Evolutionary conservation across 225 moss, liverwort and hornwort genomes (phyloP).

Genomic region (Sphagnum contortum): DNA sequence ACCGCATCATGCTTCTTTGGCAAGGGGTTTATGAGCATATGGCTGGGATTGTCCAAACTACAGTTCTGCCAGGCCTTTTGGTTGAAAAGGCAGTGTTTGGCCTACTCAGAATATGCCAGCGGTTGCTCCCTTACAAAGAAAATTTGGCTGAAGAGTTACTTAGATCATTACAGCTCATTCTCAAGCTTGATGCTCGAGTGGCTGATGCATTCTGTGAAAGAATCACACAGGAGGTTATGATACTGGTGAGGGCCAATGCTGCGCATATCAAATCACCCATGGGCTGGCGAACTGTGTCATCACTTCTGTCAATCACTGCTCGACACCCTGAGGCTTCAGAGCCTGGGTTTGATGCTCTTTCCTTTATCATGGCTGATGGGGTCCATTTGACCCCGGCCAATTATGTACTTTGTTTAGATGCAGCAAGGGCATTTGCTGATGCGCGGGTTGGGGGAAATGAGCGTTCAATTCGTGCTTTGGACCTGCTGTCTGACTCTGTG

Average conservation of each 20-base stretch:
- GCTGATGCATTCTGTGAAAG: conserved; percentile 98
- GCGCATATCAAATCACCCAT: conserved; percentile 92
- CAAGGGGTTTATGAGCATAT: conserved; percentile 98
- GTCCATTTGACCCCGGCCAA: conserved; percentile 91
- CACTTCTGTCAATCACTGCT: conserved; percentile 87
- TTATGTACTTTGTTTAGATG: conserved; percentile 95
- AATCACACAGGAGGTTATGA: conserved; percentile 96
- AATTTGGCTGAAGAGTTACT: conserved; percentile 96
- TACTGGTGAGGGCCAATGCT: conserved; percentile 91
- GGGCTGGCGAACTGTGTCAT: conserved; percentile 98
- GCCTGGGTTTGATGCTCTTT: conserved; percentile 97
- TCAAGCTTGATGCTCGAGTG: conserved; percentile 97
- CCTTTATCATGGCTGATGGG: conserved; percentile 93
- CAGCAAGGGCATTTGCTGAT: conserved; percentile 96
- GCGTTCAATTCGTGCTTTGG: conserved; percentile 79
- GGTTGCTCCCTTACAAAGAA: conserved; percentile 95
- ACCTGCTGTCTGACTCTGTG: conserved; percentile 83
- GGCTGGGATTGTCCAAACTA: conserved; percentile 92
- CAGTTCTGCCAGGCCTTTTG: conserved; percentile 69
- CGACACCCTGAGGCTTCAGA: conserved; percentile 94
- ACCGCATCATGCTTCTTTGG: conserved; percentile 99
- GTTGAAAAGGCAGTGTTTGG: conserved; percentile 99
- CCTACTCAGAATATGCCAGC: conserved; percentile 86
- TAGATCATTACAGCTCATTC: conserved; percentile 85
- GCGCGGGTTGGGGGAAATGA: conserved; percentile 90